A percentile compares a stretch with the other conserved stretches of the same genome.
These are phyloP conservation scores for Candida insectalens DNA, from an alignment of 805 yeast genomes.

Conservation along the genomic window DNA sequence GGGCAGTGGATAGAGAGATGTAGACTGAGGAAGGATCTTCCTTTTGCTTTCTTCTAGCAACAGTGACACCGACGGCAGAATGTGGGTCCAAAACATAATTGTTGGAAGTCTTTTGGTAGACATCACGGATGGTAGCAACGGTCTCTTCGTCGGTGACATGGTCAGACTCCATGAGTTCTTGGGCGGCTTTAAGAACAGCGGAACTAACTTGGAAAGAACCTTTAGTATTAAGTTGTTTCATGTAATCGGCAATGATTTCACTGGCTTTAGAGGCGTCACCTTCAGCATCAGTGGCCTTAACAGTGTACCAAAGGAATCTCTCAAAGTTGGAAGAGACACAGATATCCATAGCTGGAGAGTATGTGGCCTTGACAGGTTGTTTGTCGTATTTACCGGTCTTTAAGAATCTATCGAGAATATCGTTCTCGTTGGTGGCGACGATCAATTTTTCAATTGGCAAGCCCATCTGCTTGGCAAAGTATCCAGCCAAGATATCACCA, in stretches of 20 bases:
- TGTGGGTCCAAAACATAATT: constrained; percentile 92
- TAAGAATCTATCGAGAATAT: constrained; percentile 87
- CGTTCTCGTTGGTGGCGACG: constrained; percentile 94
- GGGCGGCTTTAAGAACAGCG: constrained; percentile 57
- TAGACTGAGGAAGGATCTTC: constrained; percentile 27
- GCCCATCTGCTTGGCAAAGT: constrained; percentile 91
- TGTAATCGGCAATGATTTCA: constrained; percentile 59
- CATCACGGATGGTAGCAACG: constrained; percentile 61
- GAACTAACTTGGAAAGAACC: constrained; percentile 71
- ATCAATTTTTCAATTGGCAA: constrained; percentile 78
- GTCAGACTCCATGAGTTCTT: constrained; percentile 63
- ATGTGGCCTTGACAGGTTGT: constrained; percentile 71
- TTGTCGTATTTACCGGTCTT: constrained; percentile 81
- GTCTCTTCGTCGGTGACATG: constrained; percentile 76
- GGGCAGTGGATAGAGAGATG: constrained; percentile 91
- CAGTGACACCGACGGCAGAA: constrained; percentile 87
- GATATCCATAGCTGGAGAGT: constrained; percentile 98
- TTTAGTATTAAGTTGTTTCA: constrained; percentile 61
- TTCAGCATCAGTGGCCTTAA: constrained; percentile 56
- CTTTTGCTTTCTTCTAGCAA: constrained; percentile 55
- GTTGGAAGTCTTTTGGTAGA: constrained; percentile 47
- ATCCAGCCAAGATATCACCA: constrained; percentile 97
- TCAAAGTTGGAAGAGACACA: constrained; percentile 92
- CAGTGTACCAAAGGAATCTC: constrained; percentile 90
- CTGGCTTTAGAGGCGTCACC: constrained; percentile 67